These are phyloP conservation scores for Fusarium paranaense DNA, from an alignment of 2,329 filamentous ascomycete species.

Conservation along the genomic window DNA sequence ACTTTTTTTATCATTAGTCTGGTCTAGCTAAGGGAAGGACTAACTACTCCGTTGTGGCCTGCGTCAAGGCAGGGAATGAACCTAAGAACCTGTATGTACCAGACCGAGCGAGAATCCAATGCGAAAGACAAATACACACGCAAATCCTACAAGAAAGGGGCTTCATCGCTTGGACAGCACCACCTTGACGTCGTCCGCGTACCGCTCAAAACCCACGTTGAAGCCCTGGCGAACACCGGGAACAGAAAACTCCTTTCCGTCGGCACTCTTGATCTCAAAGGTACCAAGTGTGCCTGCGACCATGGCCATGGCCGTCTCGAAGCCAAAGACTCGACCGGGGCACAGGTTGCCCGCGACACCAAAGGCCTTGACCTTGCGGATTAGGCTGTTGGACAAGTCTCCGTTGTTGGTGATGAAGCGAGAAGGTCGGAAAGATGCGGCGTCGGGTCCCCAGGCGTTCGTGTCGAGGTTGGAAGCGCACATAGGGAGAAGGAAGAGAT, in stretches of 20 bases:
- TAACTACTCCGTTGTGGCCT: background rate
- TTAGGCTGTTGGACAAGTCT: slow-evolving; percentile 30
- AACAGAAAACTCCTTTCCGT: slow-evolving; percentile 32
- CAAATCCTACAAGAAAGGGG: background rate
- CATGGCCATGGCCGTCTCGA: slow-evolving; percentile 45
- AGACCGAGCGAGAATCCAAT: background rate
- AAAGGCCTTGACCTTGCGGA: slow-evolving; percentile 46
- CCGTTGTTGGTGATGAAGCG: slow-evolving; percentile 45
- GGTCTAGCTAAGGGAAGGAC: background rate
- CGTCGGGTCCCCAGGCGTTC: slow-evolving; percentile 45
- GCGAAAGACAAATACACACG: background rate
- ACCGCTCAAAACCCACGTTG: slow-evolving; percentile 49
- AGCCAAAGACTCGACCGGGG: slow-evolving; percentile 46
- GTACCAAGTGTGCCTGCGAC: slow-evolving; percentile 42
- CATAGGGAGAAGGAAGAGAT: slow-evolving; percentile 49
- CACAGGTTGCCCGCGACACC: slow-evolving; percentile 49
- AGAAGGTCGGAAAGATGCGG: slow-evolving; percentile 39
- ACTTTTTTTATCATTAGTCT: background rate
- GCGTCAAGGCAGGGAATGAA: background rate
- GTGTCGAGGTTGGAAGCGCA: slow-evolving; percentile 46
- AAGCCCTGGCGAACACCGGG: slow-evolving; percentile 41
- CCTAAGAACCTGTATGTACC: background rate
- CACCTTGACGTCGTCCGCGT: slow-evolving; percentile 44
- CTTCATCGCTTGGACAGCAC: slow-evolving; percentile 30
- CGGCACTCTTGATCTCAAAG: slow-evolving; percentile 42